phyloP scores from a whole-genome alignment of 805 yeast genomes.

The Kurtzmaniella cleridarum region DNA sequence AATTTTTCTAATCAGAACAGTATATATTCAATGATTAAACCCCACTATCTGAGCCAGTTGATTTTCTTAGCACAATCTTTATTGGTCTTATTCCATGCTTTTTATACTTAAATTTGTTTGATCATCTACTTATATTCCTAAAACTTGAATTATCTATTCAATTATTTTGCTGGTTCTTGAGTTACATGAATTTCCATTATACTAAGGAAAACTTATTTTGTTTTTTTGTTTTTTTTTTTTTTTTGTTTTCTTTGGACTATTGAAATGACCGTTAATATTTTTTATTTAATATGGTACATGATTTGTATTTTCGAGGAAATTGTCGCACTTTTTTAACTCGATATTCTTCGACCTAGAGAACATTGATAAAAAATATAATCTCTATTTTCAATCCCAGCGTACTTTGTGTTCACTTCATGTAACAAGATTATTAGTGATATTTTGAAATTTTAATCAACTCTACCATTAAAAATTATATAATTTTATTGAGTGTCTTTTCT shows the following conservation, averaged over 20 bases:
- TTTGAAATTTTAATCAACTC: conserved; percentile 23
- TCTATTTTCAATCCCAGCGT: too few species aligned
- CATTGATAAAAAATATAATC: too few species aligned
- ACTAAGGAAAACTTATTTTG: conserved; percentile 6
- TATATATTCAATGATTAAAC: too few species aligned
- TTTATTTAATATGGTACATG: conserved; percentile 8
- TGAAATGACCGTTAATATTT: conserved; percentile 19
- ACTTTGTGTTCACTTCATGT: too few species aligned
- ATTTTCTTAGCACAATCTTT: conserved; percentile 20
- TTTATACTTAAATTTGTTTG: conserved; percentile 7
- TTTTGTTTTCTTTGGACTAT: conserved; percentile 6
- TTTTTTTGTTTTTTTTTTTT: conserved; percentile 6
- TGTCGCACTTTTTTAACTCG: too few species aligned
- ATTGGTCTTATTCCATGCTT: conserved; percentile 15
- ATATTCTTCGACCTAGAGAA: too few species aligned
- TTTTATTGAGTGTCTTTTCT: too few species aligned
- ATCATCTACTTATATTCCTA: conserved; percentile 2
- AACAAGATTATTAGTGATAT: too few species aligned
- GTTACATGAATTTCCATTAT: conserved; percentile 7
- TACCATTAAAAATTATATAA: too few species aligned
- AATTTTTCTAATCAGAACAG: too few species aligned
- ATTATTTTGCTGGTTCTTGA: background rate
- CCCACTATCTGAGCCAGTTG: conserved; percentile 20
- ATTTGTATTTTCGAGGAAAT: background rate
- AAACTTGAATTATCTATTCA: conserved; percentile 3